phyloP scores from a whole-genome alignment of 2,329 filamentous ascomycete species.

The Scopulariopsis brevicaulis region DNA sequence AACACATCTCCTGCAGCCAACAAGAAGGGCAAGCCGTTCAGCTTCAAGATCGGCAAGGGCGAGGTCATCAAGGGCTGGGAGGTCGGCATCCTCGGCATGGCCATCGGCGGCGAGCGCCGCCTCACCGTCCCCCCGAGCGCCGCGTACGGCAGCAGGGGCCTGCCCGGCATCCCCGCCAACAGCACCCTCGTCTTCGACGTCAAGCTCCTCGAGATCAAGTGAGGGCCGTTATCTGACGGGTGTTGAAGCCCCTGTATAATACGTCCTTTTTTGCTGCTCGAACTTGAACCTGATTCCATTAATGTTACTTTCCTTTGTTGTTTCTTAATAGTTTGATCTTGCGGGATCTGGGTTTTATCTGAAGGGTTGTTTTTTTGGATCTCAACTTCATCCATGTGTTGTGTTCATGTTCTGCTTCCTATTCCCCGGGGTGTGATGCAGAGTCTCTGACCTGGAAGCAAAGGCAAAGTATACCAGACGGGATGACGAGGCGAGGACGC shows the following conservation, averaged over 20 bases:
- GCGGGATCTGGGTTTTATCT: background rate
- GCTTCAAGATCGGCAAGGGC: conserved; percentile 85
- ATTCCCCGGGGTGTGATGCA: conserved; percentile 14
- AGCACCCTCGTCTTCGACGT: conserved; percentile 87
- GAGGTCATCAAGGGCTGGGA: conserved; percentile 99
- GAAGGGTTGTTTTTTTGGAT: background rate
- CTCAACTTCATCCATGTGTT: background rate
- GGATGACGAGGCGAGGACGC: conserved; percentile 36
- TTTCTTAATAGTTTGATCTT: background rate
- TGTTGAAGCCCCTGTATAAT: background rate
- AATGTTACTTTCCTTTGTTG: background rate
- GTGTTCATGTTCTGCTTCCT: background rate
- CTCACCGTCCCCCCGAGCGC: conserved; percentile 79
- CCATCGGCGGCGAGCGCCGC: conserved; percentile 84
- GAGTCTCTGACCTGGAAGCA: conserved; percentile 33
- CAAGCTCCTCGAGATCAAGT: conserved; percentile 77
- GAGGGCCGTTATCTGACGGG: conserved; percentile 18
- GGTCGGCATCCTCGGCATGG: conserved; percentile 85
- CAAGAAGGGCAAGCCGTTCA: conserved; percentile 97
- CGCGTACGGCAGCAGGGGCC: conserved; percentile 76
- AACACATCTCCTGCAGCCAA: conserved; percentile 51
- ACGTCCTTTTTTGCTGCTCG: background rate
- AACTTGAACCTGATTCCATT: background rate
- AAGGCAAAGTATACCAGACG: conserved; percentile 12
- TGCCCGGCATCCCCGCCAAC: conserved; percentile 83